phyloP scores from a whole-genome alignment of 495 filamentous ascomycete genomes.

The Penicillium argentinense region DNA sequence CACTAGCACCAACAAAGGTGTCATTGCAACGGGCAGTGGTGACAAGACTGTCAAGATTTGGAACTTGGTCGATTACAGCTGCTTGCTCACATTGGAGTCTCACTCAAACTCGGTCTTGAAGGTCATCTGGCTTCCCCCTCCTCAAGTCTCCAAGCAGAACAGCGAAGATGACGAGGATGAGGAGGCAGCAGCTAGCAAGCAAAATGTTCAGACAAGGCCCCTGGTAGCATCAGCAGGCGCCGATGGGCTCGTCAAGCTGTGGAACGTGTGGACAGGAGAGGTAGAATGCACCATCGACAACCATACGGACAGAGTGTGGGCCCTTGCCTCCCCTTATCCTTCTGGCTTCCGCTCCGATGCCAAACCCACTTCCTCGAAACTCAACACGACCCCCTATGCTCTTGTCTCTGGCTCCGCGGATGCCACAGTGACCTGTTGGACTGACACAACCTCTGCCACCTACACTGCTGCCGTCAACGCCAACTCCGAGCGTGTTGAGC shows the following conservation, averaged over 20 bases:
- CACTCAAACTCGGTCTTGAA: constrained; percentile 95
- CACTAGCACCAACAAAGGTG: constrained; percentile 60
- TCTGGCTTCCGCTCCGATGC: constrained; percentile 42
- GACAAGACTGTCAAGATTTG: constrained; percentile 97
- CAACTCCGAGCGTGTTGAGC: constrained; percentile 77
- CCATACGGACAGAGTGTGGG: constrained; percentile 92
- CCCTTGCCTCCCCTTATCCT: constrained; percentile 67
- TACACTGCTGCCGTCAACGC: constrained; percentile 66
- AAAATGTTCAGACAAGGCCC: constrained; percentile 39
- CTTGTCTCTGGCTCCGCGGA: constrained; percentile 89
- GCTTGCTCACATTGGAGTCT: constrained; percentile 90
- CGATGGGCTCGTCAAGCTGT: constrained; percentile 96
- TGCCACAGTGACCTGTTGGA: constrained; percentile 91
- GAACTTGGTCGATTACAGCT: constrained; percentile 90
- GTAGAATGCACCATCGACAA: constrained; percentile 87
- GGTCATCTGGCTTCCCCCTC: constrained; percentile 79
- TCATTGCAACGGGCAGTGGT: constrained; percentile 84
- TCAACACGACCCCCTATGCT: constrained; percentile 49
- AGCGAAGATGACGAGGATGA: constrained; percentile 39
- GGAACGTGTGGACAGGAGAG: constrained; percentile 82
- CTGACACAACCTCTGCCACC: constrained; percentile 83
- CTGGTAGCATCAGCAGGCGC: constrained; percentile 84
- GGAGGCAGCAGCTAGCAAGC: constrained; percentile 23
- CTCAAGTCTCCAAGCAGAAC: constrained; percentile 38
- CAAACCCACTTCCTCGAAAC: constrained; percentile 30